Evolutionary conservation across 148 eudicot species (phyloP), one percentile per base, ranked within the genome.

Genomic region (Fallopia convolvulus): DNA sequence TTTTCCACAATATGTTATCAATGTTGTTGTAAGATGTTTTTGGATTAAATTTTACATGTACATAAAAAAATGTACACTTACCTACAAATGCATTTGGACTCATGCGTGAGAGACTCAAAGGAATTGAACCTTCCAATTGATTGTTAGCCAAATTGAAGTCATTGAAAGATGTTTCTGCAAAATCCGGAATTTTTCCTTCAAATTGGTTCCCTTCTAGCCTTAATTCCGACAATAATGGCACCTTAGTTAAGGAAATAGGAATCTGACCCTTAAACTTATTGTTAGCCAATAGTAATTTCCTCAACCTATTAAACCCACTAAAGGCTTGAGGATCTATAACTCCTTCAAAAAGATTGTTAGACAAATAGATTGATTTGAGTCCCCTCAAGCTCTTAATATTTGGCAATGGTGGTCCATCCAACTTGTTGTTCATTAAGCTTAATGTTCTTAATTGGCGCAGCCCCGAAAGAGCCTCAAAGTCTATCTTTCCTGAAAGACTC

Each of bases 121-220:
- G 98, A 49, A 93, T 79, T 0, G 90, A 90, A 82, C 98, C 98
- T 72, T 87, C 87, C 75, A 93, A 65, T 33, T 86, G 82, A 80
- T 93, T 93, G 85, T 90, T 80, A 17, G 98, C 89, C 20, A 88
- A 72, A 74, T 87, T 87, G 40, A 91, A 75, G 36, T 75, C 63
- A 1, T 50, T 44, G 6, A 75, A 75, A 75, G 42, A 48, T n/a
- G 58, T 52, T 26, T 4, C 15, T 75, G 41, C 13, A 52, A 75
- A 75, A 15, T 75, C 77, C 7, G 77, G 77, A 2, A 75, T 75
- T 30, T 4, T 6, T 3, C 77, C 77, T 75, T 76, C 56, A 53
- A 89, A 85, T 42, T 72, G 47, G 32, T 89, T 89, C 13, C 80
- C 76, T 23, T 84, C 84, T 3, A 89, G 83, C 80, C 72, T 75